Evolutionary conservation across 306 rosid genomes (phyloP).

Genomic region (apple (Malus domestica)): ASM211411v1 NC_041801.1:928501-929000

Average conservation of each 20-base stretch:
- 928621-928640: slow-evolving; percentile 57
- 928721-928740: slow-evolving; percentile 66
- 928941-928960: slow-evolving; percentile 76
- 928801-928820: slow-evolving; percentile 70
- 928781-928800: slow-evolving; percentile 84
- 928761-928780: slow-evolving; percentile 75
- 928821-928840: slow-evolving; percentile 56
- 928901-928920: slow-evolving; percentile 73
- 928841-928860: slow-evolving; percentile 78
- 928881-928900: slow-evolving; percentile 85
- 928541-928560: slow-evolving; percentile 60
- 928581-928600: slow-evolving; percentile 64
- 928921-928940: slow-evolving; percentile 92
- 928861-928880: slow-evolving; percentile 75
- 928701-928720: slow-evolving; percentile 73
- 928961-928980: slow-evolving; percentile 80
- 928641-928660: slow-evolving; percentile 67
- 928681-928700: slow-evolving; percentile 68
- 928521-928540: slow-evolving; percentile 54
- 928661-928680: slow-evolving; percentile 72
- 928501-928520: slow-evolving; percentile 73
- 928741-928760: slow-evolving; percentile 76
- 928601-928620: slow-evolving; percentile 53
- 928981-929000: slow-evolving; percentile 85
- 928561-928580: slow-evolving; percentile 86